phyloP scores from a whole-genome alignment of 352 stramenopile genomes.

The Blastocystis sp. region DNA sequence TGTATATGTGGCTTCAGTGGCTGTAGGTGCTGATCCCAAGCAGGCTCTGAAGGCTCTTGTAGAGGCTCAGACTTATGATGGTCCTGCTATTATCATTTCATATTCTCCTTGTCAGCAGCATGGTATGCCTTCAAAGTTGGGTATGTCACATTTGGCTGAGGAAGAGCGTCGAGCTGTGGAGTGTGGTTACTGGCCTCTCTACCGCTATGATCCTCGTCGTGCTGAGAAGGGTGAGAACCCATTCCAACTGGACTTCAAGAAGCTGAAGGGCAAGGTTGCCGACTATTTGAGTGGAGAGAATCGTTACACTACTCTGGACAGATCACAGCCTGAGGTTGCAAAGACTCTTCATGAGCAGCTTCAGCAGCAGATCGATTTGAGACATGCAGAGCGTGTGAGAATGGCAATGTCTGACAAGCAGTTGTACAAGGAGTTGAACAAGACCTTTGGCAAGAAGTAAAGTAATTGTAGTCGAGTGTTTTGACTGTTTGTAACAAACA shows the following conservation, averaged over 20 bases:
- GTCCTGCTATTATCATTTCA: constrained; percentile 16
- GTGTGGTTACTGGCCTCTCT: constrained; percentile 60
- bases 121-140: constrained; percentile 43
- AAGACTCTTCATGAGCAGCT: constrained; percentile 38
- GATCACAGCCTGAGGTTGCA: constrained; percentile 60
- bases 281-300: constrained; percentile 52
- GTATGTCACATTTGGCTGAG: constrained; percentile 44
- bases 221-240: constrained; percentile 58
- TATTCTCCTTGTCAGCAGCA: constrained; percentile 60
- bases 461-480: neutral
- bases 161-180: neutral
- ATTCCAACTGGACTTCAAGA: constrained; percentile 67
- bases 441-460: constrained; percentile 66
- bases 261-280: constrained; percentile 58
- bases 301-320: constrained; percentile 40
- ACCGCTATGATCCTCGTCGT: constrained; percentile 44
- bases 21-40: constrained; percentile 4
- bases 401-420: constrained; percentile 68
- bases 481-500: constrained; percentile 48
- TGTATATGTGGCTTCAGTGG: constrained; percentile 34
- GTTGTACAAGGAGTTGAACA: constrained; percentile 66
- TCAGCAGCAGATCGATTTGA: constrained; percentile 28
- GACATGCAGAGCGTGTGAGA: constrained; percentile 62
- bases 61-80: constrained; percentile 30
- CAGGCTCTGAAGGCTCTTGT: constrained; percentile 45